Evolutionary conservation across 2,329 filamentous ascomycete species (phyloP).

Genomic region (Zasmidium citrigriseum): DNA sequence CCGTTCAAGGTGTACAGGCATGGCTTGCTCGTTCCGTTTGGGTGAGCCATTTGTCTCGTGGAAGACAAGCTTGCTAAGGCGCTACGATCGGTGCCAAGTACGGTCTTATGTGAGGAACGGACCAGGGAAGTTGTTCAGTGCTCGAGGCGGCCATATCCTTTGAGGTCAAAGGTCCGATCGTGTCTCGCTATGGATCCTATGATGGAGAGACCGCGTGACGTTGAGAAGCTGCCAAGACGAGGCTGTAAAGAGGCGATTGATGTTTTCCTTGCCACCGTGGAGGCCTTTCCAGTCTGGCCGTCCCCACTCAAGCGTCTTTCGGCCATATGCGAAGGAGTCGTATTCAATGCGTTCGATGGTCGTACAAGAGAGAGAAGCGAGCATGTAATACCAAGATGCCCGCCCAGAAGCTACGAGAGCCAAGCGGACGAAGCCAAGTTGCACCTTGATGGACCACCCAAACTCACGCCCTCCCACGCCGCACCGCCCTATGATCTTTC

Average conservation of each 20-base stretch:
- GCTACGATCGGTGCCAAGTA: conserved; percentile 9
- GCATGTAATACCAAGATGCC: not conserved
- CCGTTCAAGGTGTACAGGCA: too few relatives aligned
- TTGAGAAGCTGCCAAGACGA: not conserved
- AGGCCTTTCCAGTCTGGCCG: not conserved
- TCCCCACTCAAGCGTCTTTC: not conserved
- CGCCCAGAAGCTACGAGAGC: conserved; percentile 1
- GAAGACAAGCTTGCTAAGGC: conserved; percentile 16
- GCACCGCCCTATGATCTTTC: not conserved
- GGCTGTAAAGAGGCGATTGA: not conserved
- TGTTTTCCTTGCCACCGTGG: not conserved
- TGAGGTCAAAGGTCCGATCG: not conserved
- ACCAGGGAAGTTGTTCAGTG: not conserved
- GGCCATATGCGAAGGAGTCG: not conserved
- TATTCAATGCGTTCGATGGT: not conserved
- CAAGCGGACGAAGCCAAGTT: not conserved
- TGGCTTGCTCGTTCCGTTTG: too few relatives aligned
- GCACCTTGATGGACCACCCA: conserved; percentile 3
- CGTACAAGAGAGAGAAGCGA: not conserved
- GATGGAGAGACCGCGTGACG: not conserved
- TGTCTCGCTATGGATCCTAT: too few relatives aligned
- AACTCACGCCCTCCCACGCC: conserved; percentile 1
- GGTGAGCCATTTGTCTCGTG: conserved; percentile 1
- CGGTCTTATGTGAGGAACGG: conserved; percentile 1
- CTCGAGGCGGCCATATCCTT: not conserved